Evolutionary conservation across 2,329 filamentous ascomycete species (phyloP).

Genomic region (Capronia americana): DNA sequence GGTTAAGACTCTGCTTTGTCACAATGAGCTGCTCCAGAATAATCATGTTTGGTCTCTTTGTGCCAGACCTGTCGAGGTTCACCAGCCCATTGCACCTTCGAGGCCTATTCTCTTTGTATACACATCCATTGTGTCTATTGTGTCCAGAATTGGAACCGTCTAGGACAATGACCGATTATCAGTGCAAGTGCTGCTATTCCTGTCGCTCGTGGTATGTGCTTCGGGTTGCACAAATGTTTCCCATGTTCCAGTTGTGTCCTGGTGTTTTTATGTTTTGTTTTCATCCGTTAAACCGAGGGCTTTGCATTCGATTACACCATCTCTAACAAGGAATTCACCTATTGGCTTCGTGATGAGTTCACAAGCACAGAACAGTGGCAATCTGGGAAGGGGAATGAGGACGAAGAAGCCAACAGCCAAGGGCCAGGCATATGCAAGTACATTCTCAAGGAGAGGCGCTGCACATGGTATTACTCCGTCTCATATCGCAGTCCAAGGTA

Average conservation of each 20-base stretch:
- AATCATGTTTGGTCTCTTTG: constrained; percentile 9
- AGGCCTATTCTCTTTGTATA: constrained; percentile 9
- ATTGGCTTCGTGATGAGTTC: constrained; percentile 2
- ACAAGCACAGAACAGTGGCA: neutral
- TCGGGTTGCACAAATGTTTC: constrained; percentile 9
- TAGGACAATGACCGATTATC: constrained; percentile 3
- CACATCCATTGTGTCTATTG: constrained; percentile 6
- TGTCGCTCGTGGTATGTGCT: constrained; percentile 3
- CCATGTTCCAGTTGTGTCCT: constrained; percentile 5
- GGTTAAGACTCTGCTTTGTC: neutral
- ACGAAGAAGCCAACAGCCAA: constrained; percentile 6
- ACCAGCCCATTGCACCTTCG: neutral
- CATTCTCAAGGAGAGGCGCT: neutral
- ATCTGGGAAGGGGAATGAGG: constrained; percentile 4
- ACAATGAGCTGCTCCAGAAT: constrained; percentile 8
- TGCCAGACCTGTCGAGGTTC: constrained; percentile 7
- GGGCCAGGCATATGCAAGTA: neutral
- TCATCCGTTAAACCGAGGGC: neutral
- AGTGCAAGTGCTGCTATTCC: constrained; percentile 5
- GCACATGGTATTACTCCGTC: neutral
- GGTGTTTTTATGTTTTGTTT: neutral
- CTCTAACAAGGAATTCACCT: neutral
- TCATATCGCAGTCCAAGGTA: neutral
- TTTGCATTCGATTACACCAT: neutral
- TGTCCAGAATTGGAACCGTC: constrained; percentile 9